A percentile compares a stretch with the other conserved stretches of the same genome.
phyloP scores from a whole-genome alignment of 148 eudicot genomes.

The Gaultheria prostrata region DNA sequence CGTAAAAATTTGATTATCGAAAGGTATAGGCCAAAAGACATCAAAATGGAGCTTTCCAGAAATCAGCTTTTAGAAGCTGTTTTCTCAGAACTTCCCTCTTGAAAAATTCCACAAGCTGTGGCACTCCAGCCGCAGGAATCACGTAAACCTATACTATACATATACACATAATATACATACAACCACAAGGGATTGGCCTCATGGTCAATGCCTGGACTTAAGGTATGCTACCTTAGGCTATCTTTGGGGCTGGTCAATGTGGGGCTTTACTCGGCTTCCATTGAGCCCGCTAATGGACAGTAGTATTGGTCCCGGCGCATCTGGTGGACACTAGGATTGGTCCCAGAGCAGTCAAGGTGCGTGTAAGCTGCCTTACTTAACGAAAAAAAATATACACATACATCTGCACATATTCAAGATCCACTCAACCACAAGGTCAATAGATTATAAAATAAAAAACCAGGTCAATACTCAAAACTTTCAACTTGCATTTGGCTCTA shows the following conservation, averaged over 20 bases:
- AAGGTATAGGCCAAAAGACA: not conserved
- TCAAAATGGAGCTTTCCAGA: not conserved
- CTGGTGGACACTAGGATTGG: not conserved
- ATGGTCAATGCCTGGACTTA: no score
- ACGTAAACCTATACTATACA: no score
- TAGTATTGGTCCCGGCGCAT: no score
- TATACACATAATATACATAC: no score
- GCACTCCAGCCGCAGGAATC: no score
- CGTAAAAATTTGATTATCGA: not conserved
- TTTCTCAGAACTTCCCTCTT: not conserved
- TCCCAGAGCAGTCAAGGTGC: not conserved
- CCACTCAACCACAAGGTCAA: slow-evolving; percentile 1
- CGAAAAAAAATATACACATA: not conserved
- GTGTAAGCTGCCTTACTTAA: not conserved
- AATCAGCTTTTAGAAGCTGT: not conserved
- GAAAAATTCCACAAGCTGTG: no score
- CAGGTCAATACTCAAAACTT: not conserved
- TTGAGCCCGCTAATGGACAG: no score
- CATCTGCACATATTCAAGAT: slow-evolving; percentile 15
- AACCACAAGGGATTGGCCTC: no score
- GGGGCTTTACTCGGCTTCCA: no score
- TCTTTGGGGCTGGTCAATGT: no score
- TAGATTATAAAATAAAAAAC: no score
- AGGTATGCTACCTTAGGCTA: no score
- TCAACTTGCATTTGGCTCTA: slow-evolving; percentile 22